Evolutionary conservation across 2,329 filamentous ascomycete genomes (phyloP), one percentile per base, ranked within the genome.

Genomic region (Byssochlamys sp.): DNA sequence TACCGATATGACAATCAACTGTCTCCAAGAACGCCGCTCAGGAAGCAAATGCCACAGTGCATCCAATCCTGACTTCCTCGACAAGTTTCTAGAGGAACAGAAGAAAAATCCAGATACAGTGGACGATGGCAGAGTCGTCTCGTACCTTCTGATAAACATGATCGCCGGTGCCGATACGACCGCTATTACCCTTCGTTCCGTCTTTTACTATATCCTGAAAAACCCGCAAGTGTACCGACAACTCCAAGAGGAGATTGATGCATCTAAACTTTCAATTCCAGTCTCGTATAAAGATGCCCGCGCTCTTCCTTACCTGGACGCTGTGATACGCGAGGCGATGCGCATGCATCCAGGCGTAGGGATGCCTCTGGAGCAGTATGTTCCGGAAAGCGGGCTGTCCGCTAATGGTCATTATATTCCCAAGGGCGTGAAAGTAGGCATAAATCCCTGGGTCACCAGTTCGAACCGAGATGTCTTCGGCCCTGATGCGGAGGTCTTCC

Each of bases 321-420:
- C 80, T 2, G 76, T 80, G 2, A 72, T 84, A 24, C 77, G 76
- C 24, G 82, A 85, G 65, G 71, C 77, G 0, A 67, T 78, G 60
- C 75, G 81, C 2, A 66, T 81, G 10, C 78, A 81, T 60, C 79
- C 81, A 0, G 73, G 71, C 1, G 70, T 81, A 2, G 75, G 72
- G 9, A 73, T 81, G 61, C 65, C 75, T 0, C 76, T 82, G 14
- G 78, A 82, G 63, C 78, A 81, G 1, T 65, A 78, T 0, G 80
- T 78, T 0, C 80, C 19, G 19, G 19, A 19, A 19, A 19, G 19
- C 19, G 19, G 19, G 19, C 19, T 19, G 19, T 19, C 19, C 1
- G 19, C 19, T 1, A 1, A 19, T 31, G 29, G 29, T 31, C 29
- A 10, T 31, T 31, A 6, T 10, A 31, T 31, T 10, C 29, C 10